These are phyloP conservation scores for Aspergillus pseudonomiae DNA, from an alignment of 2,329 filamentous ascomycete genomes.

Conservation along the genomic window DNA sequence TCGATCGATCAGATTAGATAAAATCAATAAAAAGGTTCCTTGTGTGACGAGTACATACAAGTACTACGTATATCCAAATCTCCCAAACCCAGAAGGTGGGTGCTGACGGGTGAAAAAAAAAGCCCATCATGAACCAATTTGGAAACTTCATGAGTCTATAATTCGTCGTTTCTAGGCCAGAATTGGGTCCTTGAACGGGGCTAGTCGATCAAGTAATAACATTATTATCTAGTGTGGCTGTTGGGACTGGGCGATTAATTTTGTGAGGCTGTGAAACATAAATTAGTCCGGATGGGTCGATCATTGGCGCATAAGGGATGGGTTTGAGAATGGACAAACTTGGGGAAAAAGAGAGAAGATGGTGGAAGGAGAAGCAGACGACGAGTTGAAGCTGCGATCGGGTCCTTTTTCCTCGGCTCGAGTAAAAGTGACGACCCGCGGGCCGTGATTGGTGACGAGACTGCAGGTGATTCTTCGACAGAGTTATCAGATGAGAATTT, in stretches of 20 bases:
- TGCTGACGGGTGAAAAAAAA: neutral
- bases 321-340: too few species aligned
- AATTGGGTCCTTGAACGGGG: neutral
- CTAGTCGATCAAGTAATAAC: neutral
- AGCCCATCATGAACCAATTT: neutral
- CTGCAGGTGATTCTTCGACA: conserved; percentile 4
- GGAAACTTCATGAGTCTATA: neutral
- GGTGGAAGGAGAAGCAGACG: neutral
- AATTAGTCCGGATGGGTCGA: neutral
- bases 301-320: neutral
- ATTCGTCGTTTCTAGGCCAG: neutral
- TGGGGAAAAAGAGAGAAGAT: neutral
- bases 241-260: neutral
- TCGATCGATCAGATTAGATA: conserved; percentile 24
- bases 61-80: neutral
- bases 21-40: conserved; percentile 4
- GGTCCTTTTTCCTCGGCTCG: neutral
- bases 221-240: neutral
- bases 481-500: conserved; percentile 19
- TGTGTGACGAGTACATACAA: neutral
- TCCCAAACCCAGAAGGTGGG: neutral
- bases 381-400: neutral
- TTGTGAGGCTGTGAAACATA: neutral
- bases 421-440: neutral
- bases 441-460: conserved; percentile 8